phyloP scores from a whole-genome alignment of 2,329 filamentous ascomycete species.

The Fusarium chaquense region DNA sequence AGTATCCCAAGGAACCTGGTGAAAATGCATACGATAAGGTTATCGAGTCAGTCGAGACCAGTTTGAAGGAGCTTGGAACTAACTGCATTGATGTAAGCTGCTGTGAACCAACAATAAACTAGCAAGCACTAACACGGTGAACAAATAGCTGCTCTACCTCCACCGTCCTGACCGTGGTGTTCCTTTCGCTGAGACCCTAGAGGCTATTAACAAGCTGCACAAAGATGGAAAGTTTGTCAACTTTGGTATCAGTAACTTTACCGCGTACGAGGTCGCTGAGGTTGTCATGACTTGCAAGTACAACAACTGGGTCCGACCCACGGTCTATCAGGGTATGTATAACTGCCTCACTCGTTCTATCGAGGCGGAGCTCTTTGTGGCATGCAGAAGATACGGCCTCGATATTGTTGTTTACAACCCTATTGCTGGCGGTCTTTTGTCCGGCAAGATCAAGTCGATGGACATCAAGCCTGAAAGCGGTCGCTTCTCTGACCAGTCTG shows the following conservation, averaged over 20 bases:
- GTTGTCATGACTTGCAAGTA: conserved; percentile 82
- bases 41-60: conserved; percentile 73
- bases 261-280: conserved; percentile 89
- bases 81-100: conserved; percentile 75
- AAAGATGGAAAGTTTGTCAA: conserved; percentile 87
- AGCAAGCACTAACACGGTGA: conserved; percentile 11
- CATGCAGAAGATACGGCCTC: conserved; percentile 80
- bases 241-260: conserved; percentile 85
- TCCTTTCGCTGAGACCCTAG: conserved; percentile 83
- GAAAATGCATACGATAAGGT: conserved; percentile 73
- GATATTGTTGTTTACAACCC: conserved; percentile 88
- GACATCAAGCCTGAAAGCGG: conserved; percentile 74
- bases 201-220: conserved; percentile 82
- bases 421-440: conserved; percentile 82
- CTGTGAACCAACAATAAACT: conserved; percentile 1
- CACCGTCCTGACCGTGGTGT: conserved; percentile 67
- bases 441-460: conserved; percentile 79
- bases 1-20: conserved; percentile 71
- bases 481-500: conserved; percentile 73
- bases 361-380: conserved; percentile 79
- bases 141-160: conserved; percentile 53
- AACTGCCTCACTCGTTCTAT: conserved; percentile 82
- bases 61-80: conserved; percentile 77
- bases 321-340: conserved; percentile 90
- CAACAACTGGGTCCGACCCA: conserved; percentile 84